Percentiles rank a stretch among this genome's conserved stretches.
These are phyloP conservation scores for Ajuga reptans DNA, from an alignment of 305 asterid genomes.

Conservation along the genomic window DNA sequence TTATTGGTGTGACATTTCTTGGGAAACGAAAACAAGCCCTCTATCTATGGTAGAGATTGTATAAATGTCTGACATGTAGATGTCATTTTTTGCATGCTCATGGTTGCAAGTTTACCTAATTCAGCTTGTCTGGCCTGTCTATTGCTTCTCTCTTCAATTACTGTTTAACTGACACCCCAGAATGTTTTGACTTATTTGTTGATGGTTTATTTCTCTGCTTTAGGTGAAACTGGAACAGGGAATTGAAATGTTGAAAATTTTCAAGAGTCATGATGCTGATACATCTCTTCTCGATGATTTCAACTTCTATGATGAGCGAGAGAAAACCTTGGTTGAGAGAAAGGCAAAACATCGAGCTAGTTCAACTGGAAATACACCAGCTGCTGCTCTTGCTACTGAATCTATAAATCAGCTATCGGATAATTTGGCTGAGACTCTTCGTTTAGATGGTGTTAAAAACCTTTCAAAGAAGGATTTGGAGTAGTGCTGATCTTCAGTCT, in stretches of 20 bases:
- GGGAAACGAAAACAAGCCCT: not conserved
- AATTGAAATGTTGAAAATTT: constrained; percentile 79
- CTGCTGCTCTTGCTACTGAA: constrained; percentile 41
- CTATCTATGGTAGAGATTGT: not conserved
- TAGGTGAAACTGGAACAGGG: constrained; percentile 94
- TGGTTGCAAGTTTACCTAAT: not conserved
- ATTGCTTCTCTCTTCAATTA: not conserved
- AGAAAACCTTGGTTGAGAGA: constrained; percentile 68
- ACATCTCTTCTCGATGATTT: constrained; percentile 91
- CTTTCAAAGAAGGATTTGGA: constrained; percentile 45
- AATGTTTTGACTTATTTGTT: constrained; percentile 11
- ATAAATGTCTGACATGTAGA: not conserved
- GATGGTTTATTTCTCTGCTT: constrained; percentile 10
- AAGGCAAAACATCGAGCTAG: constrained; percentile 63
- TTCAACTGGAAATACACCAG: constrained; percentile 36
- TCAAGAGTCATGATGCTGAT: constrained; percentile 73
- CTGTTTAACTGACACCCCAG: not conserved
- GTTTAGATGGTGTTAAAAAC: constrained; percentile 53
- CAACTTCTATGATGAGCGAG: constrained; percentile 78
- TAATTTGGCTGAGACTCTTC: constrained; percentile 59
- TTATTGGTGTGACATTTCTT: not conserved
- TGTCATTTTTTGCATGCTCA: not conserved
- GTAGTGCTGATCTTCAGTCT: constrained; percentile 23
- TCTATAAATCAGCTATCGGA: constrained; percentile 71
- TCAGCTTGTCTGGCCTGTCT: not conserved